A percentile compares a stretch with the other conserved stretches of the same genome.
Conservation (phyloP, 2,329 filamentous ascomycete genomes). For the Fusarium sp. region DNA sequence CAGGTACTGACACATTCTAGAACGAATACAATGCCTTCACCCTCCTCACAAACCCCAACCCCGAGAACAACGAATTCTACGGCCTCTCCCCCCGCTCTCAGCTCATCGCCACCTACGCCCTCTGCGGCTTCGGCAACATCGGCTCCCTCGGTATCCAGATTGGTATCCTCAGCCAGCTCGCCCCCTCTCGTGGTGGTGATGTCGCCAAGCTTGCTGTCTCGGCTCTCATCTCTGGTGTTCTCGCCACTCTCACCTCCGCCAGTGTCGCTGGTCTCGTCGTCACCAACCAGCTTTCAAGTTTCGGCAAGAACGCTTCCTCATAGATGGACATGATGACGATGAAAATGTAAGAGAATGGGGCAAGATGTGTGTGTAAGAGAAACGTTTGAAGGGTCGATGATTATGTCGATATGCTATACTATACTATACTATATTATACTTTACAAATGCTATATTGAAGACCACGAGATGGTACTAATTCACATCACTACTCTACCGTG, state of each 20-base stretch:
- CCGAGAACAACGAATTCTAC: conserved; percentile 60
- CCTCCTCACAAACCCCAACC: conserved; percentile 62
- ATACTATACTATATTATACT: not conserved
- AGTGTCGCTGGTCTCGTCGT: conserved; percentile 81
- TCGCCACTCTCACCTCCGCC: conserved; percentile 82
- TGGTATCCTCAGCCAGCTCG: conserved; percentile 84
- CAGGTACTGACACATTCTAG: conserved; percentile 40
- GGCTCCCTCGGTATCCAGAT: conserved; percentile 90
- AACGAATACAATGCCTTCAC: conserved; percentile 84
- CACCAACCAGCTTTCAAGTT: conserved; percentile 54
- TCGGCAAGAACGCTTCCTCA: conserved; percentile 11
- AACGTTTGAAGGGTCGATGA: not conserved
- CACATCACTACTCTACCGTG: not conserved
- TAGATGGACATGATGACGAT: not conserved
- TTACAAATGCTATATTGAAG: conserved; percentile 25
- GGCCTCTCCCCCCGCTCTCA: conserved; percentile 73
- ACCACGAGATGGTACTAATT: conserved; percentile 21
- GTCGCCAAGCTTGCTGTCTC: conserved; percentile 80
- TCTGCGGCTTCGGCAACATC: conserved; percentile 87
- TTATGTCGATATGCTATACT: conserved; percentile 24
- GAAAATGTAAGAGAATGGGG: conserved; percentile 4
- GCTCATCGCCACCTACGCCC: conserved; percentile 86
- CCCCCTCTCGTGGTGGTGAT: conserved; percentile 77
- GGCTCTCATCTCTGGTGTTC: conserved; percentile 79
- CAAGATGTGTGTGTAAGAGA: not conserved